Conservation (phyloP, 176 grass and related monocot genomes). For the Aegilops umbellulata region DNA sequence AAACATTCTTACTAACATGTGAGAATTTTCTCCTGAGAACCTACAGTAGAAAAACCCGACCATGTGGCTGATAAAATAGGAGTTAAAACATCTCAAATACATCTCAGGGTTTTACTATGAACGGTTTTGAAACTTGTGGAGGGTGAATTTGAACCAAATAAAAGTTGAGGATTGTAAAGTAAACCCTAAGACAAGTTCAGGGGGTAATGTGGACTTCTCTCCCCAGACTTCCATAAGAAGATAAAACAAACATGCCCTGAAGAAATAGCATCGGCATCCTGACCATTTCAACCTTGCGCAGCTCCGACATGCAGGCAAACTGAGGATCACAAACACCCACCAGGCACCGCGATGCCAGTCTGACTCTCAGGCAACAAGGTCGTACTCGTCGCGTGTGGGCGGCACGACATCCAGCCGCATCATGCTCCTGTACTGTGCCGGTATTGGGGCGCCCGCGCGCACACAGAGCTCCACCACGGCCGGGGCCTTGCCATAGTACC, state of each 20-base stretch:
- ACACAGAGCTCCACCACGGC: conserved; percentile 59
- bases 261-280: background rate
- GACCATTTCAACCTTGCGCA: background rate
- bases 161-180: background rate
- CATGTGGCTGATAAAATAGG: no score
- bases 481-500: conserved; percentile 79
- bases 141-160: background rate
- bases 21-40: no score
- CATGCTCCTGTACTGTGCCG: conserved; percentile 43
- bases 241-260: background rate
- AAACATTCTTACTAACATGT: no score
- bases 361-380: conserved; percentile 51
- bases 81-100: no score
- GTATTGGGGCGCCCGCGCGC: conserved; percentile 45
- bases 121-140: background rate
- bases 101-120: no score
- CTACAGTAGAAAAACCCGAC: no score
- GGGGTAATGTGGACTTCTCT: background rate
- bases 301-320: background rate
- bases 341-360: background rate
- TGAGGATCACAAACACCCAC: no score
- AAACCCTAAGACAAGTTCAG: background rate
- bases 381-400: conserved; percentile 53
- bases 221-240: no score
- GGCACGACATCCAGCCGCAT: conserved; percentile 73